These are phyloP conservation scores for Alternaria tenuissima DNA, from an alignment of 2,329 filamentous ascomycete genomes.

Conservation along the genomic window DNA sequence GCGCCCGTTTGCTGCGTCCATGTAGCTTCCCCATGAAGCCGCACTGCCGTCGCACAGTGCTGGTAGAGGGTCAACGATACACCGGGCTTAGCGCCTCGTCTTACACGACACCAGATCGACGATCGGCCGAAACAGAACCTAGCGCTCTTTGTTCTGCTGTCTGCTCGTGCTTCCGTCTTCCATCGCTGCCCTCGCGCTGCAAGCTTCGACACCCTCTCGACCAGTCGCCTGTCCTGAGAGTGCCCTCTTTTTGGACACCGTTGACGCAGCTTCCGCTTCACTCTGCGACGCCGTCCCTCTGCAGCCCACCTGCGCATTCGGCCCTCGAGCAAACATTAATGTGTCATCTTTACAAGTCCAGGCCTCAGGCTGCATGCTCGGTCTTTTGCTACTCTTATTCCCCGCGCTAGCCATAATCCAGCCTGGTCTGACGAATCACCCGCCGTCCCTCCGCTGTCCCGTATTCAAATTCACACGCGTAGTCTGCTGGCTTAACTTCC, in stretches of 20 bases:
- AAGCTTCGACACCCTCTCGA: too few relatives aligned
- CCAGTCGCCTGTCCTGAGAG: not conserved
- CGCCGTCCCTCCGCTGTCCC: constrained; percentile 6
- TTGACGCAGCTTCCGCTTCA: constrained; percentile 9
- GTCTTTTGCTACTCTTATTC: constrained; percentile 18
- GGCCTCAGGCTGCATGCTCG: constrained; percentile 15
- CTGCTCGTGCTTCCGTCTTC: not conserved
- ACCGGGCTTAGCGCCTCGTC: constrained; percentile 1
- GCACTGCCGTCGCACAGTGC: constrained; percentile 9
- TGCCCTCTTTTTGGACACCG: constrained; percentile 2
- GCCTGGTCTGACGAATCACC: constrained; percentile 16
- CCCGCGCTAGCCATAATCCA: constrained; percentile 11
- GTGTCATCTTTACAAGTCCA: constrained; percentile 17
- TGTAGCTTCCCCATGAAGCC: not conserved
- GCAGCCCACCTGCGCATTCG: not conserved
- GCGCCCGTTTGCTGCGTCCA: not conserved
- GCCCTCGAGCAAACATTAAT: constrained; percentile 9
- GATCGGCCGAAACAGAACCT: constrained; percentile 14
- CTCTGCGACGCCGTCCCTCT: constrained; percentile 1
- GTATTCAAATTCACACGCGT: constrained; percentile 1
- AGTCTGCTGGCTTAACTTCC: constrained; percentile 4
- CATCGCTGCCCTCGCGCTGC: not conserved
- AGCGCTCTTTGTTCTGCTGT: constrained; percentile 7
- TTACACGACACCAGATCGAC: constrained; percentile 16
- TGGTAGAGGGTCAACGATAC: not conserved